A percentile compares a stretch with the other conserved stretches of the same genome.
These are phyloP conservation scores for Solanum sitiens DNA, from an alignment of 257 asterid genomes.

Conservation along the genomic window DNA sequence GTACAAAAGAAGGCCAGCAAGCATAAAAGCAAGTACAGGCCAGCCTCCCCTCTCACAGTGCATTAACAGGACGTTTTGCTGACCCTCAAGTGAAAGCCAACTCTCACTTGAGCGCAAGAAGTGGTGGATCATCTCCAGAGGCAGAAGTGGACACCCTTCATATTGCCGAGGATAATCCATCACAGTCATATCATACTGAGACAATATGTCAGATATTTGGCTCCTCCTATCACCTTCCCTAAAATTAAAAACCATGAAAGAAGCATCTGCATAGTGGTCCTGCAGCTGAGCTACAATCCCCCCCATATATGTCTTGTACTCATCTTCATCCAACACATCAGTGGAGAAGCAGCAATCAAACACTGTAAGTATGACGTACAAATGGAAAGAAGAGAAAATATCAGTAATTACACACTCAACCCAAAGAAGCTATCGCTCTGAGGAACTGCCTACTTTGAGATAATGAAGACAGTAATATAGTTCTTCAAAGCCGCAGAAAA, in stretches of 20 bases:
- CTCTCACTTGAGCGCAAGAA: constrained; percentile 96
- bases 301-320: constrained; percentile 74
- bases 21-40: constrained; percentile 98
- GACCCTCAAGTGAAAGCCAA: constrained; percentile 98
- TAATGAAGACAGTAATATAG: neutral
- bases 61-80: constrained; percentile 92
- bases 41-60: constrained; percentile 99
- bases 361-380: constrained; percentile 34
- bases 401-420: neutral
- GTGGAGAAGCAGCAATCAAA: constrained; percentile 99
- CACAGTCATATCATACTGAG: constrained; percentile 96
- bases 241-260: constrained; percentile 97
- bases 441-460: neutral
- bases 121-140: constrained; percentile 96
- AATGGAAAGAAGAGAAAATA: constrained; percentile 8
- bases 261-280: constrained; percentile 94
- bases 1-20: constrained; percentile 95
- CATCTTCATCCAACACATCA: constrained; percentile 83
- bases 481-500: neutral
- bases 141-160: constrained; percentile 85
- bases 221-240: constrained; percentile 87
- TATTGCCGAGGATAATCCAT: constrained; percentile 97
- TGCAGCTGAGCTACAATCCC: constrained; percentile 97
- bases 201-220: constrained; percentile 72
- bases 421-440: neutral